These are phyloP conservation scores for Phlyctochytrium arcticum DNA, from an alignment of 192 early-diverging fungal species.

Conservation along the genomic window DNA sequence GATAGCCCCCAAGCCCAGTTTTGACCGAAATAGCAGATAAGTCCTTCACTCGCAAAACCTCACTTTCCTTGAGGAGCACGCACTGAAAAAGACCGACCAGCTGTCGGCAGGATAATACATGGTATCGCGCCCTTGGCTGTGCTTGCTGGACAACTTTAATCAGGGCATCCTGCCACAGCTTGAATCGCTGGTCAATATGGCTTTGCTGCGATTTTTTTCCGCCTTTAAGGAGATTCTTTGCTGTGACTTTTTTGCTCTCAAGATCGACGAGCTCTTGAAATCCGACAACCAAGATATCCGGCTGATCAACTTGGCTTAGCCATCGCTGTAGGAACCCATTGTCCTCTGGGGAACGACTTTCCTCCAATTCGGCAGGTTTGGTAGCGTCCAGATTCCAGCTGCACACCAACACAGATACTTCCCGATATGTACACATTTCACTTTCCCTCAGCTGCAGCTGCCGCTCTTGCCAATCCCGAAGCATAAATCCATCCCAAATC, in stretches of 20 bases:
- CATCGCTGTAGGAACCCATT: slow-evolving; percentile 37
- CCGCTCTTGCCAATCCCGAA: slow-evolving; percentile 62
- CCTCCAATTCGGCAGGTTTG: slow-evolving; percentile 77
- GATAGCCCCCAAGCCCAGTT: slow-evolving; percentile 82
- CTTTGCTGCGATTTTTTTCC: slow-evolving; percentile 46
- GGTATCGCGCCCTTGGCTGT: slow-evolving; percentile 50
- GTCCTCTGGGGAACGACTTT: slow-evolving; percentile 42
- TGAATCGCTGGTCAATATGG: slow-evolving; percentile 65
- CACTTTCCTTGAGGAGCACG: slow-evolving; percentile 69
- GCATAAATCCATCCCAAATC: slow-evolving; percentile 76
- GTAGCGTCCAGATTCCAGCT: slow-evolving; percentile 92
- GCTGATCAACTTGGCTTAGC: slow-evolving; percentile 50
- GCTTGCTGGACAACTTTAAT: slow-evolving; percentile 52
- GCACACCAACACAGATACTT: slow-evolving; percentile 71
- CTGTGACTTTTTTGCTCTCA: slow-evolving; percentile 72
- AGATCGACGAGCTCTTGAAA: slow-evolving; percentile 88
- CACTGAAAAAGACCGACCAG: slow-evolving; percentile 90
- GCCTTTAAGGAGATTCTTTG: slow-evolving; percentile 54
- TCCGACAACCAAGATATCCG: slow-evolving; percentile 76
- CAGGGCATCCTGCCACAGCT: slow-evolving; percentile 78
- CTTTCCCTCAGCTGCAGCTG: slow-evolving; percentile 57
- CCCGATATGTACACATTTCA: slow-evolving; percentile 61
- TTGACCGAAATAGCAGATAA: slow-evolving; percentile 73
- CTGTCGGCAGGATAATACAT: slow-evolving; percentile 67
- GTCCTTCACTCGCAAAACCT: slow-evolving; percentile 54